phyloP scores from a whole-genome alignment of 805 yeast genomes.

The Huiozyma sinensis region DNA sequence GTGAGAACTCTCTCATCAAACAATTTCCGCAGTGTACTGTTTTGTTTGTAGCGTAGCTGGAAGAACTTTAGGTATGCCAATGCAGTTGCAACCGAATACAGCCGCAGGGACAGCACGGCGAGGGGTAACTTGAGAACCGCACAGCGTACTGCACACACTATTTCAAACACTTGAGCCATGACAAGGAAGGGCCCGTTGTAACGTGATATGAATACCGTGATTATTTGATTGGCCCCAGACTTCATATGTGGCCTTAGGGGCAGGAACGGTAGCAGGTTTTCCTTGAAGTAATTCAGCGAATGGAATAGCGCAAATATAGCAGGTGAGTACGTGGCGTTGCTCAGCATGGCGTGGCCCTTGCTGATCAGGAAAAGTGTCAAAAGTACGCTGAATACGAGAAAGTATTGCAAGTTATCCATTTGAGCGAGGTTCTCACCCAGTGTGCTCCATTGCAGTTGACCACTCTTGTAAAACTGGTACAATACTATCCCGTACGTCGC shows the following conservation, averaged over 20 bases:
- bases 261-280: constrained; percentile 41
- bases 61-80: constrained; percentile 41
- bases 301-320: constrained; percentile 56
- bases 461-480: constrained; percentile 44
- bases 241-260: constrained; percentile 26
- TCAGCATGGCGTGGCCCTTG: constrained; percentile 26
- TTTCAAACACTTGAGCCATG: constrained; percentile 38
- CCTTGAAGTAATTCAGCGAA: constrained; percentile 46
- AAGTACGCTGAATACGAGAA: constrained; percentile 33
- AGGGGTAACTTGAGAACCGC: constrained; percentile 33
- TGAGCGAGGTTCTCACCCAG: constrained; percentile 23
- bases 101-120: constrained; percentile 28
- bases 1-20: constrained; percentile 37
- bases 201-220: constrained; percentile 27
- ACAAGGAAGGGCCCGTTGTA: constrained; percentile 36
- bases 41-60: constrained; percentile 50
- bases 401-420: constrained; percentile 56
- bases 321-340: constrained; percentile 48
- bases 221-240: constrained; percentile 22
- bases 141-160: constrained; percentile 32
- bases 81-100: constrained; percentile 27
- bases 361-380: constrained; percentile 36
- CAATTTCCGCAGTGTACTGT: constrained; percentile 41
- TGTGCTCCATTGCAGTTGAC: constrained; percentile 24
- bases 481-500: constrained; percentile 55